Percentiles rank a stretch among this genome's conserved stretches.
Evolutionary conservation across 345 rosid species (phyloP).

Genomic region (Gynandropsis gynandra): DNA sequence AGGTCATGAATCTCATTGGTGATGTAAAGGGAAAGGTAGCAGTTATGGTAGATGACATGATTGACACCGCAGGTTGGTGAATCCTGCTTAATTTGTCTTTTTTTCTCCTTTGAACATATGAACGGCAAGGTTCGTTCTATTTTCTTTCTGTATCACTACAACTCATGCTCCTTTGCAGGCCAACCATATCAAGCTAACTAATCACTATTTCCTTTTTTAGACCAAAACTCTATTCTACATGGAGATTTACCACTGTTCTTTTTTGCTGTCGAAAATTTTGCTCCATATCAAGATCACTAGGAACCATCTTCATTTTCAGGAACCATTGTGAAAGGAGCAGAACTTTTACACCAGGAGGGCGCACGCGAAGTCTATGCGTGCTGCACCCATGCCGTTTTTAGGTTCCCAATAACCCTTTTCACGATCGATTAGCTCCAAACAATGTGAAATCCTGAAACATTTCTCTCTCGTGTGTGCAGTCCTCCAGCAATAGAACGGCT

Average conservation of each 20-base stretch:
- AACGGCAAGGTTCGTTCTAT: no score
- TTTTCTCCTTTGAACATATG: neutral
- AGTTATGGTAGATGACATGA: slow-evolving; percentile 98
- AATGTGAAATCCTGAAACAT: slow-evolving; percentile 9
- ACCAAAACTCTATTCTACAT: slow-evolving; percentile 9
- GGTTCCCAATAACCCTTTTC: slow-evolving; percentile 35
- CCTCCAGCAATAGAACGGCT: slow-evolving; percentile 74
- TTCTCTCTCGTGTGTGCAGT: slow-evolving; percentile 23
- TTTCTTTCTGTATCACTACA: neutral
- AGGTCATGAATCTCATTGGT: slow-evolving; percentile 98
- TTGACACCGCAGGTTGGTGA: slow-evolving; percentile 93
- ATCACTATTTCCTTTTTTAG: neutral
- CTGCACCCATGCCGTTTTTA: slow-evolving; percentile 92
- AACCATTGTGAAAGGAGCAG: slow-evolving; percentile 90
- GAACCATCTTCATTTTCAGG: slow-evolving; percentile 39
- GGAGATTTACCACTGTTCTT: no score
- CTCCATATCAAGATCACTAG: no score
- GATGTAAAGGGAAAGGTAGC: slow-evolving; percentile 97
- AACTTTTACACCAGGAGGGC: slow-evolving; percentile 90
- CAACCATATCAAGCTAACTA: no score
- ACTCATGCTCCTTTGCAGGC: no score
- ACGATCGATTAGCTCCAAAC: neutral
- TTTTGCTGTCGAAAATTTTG: neutral
- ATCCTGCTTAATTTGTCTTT: neutral
- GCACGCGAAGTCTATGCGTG: slow-evolving; percentile 99